Evolutionary conservation across 768 basidiomycete species (phyloP).

Genomic region (Phlebiopsis gigantea): DNA sequence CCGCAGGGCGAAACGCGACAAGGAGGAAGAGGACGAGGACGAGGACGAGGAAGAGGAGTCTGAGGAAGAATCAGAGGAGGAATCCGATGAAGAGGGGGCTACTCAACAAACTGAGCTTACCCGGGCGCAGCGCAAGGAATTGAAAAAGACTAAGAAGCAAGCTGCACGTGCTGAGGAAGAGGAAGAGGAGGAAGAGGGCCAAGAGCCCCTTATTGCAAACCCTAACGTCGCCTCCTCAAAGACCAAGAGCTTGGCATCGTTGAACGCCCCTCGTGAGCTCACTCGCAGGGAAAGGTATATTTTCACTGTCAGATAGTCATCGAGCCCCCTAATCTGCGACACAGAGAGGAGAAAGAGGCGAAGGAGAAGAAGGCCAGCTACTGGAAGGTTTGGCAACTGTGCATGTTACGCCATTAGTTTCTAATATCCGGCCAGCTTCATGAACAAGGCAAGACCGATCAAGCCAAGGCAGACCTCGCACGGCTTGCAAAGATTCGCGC

Average conservation of each 20-base stretch:
- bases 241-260: conserved; percentile 72
- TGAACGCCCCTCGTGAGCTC: conserved; percentile 58
- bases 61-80: conserved; percentile 40
- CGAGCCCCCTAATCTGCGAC: too few species aligned
- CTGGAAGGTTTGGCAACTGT: conserved; percentile 57
- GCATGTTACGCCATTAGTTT: not conserved
- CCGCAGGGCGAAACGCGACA: conserved; percentile 14
- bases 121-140: conserved; percentile 67
- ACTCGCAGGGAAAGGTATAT: conserved; percentile 61
- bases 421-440: conserved; percentile 45
- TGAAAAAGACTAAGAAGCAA: conserved; percentile 73
- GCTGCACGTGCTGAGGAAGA: conserved; percentile 33
- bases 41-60: conserved; percentile 39
- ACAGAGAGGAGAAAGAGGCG: conserved; percentile 91
- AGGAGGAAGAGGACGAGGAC: conserved; percentile 31
- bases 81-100: conserved; percentile 34
- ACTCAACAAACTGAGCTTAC: conserved; percentile 50
- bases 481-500: conserved; percentile 81
- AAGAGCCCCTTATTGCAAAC: conserved; percentile 71
- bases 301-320: too few species aligned
- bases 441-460: conserved; percentile 77
- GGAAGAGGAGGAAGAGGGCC: conserved; percentile 47
- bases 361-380: conserved; percentile 84
- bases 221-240: conserved; percentile 66
- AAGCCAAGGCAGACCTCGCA: conserved; percentile 85